Evolutionary conservation across 2,329 filamentous ascomycete genomes (phyloP), one percentile per base, ranked within the genome.

Genomic region (Coniochaeta hoffmannii): DNA sequence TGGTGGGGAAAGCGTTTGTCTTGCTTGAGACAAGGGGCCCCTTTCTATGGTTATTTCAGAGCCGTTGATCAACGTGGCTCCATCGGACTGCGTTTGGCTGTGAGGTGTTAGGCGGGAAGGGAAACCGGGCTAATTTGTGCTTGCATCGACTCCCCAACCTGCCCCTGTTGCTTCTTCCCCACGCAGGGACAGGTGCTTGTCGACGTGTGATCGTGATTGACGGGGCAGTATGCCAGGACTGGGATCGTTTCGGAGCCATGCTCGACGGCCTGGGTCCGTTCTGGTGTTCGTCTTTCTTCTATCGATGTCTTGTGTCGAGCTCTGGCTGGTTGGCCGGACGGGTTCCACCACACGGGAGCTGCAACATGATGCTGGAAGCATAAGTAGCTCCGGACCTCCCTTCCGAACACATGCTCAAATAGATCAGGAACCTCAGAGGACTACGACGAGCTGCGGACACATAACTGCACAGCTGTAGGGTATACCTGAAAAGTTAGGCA

Each of bases 61-160:
- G 62, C 61, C 62, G 57, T 63, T 15, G 63, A 61, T 65, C 67
- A 60, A 70, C 68, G 68, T 70, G 68, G 68, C 68, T 69, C 68
- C 67, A 65, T 60, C 61, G 50, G 55, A 61, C 57, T 57, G 55
- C 56, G 38, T 50, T 52, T 49, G 53, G 54, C 38, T 28, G n/a
- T 46, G 49, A 50, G n/a, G 50, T 41, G 56, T 56, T 59, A 59
- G 58, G 59, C 56, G 59, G 58, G 54, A 58, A 60, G 38, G n/a
- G n/a, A n/a, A 58, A 62, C 59, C 60, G 60, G 61, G 60, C 60
- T 63, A 63, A 64, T 65, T 58, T 63, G 60, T 63, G 59, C 38
- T 31, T 50, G 58, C 51, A 53, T 32, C 24, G 31, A 49, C 49
- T 26, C 24, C 49, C 49, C 49, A 34, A 10, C 32, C 31, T 51